A percentile compares a stretch with the other conserved stretches of the same genome.
phyloP scores from a whole-genome alignment of 73 alveolate genomes.

The Paramecium pentaurelia region DNA sequence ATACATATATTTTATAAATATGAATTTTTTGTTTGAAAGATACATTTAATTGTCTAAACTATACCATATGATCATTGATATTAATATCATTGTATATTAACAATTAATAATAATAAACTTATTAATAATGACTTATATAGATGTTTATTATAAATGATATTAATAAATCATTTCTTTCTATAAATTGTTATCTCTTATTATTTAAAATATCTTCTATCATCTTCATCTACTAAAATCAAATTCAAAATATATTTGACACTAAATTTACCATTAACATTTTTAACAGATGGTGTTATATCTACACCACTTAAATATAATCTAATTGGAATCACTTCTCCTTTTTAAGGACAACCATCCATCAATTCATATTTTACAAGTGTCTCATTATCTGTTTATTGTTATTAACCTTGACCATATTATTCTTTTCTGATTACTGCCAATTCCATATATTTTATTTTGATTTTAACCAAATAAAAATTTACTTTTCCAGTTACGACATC shows the following conservation, averaged over 20 bases:
- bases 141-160: background rate
- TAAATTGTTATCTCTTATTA: conserved; percentile 55
- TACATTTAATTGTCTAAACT: background rate
- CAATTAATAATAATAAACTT: background rate
- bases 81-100: background rate
- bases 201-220: conserved; percentile 87
- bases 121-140: background rate
- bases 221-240: conserved; percentile 97
- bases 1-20: background rate
- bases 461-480: conserved; percentile 94
- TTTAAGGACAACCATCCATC: conserved; percentile 98
- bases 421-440: conserved; percentile 93
- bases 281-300: conserved; percentile 99
- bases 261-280: conserved; percentile 83
- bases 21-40: background rate
- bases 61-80: background rate
- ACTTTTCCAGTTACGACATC: conserved; percentile 98
- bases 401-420: conserved; percentile 53
- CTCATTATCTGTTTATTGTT: conserved; percentile 80
- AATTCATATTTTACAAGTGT: conserved; percentile 96
- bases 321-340: conserved; percentile 96
- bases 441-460: conserved; percentile 99
- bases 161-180: conserved; percentile 45
- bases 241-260: conserved; percentile 91
- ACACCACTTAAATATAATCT: conserved; percentile 95